A percentile compares a stretch with the other conserved stretches of the same genome.
These are phyloP conservation scores for Colletotrichum sp. DNA, from an alignment of 2,329 filamentous ascomycete genomes.

Conservation along the genomic window DNA sequence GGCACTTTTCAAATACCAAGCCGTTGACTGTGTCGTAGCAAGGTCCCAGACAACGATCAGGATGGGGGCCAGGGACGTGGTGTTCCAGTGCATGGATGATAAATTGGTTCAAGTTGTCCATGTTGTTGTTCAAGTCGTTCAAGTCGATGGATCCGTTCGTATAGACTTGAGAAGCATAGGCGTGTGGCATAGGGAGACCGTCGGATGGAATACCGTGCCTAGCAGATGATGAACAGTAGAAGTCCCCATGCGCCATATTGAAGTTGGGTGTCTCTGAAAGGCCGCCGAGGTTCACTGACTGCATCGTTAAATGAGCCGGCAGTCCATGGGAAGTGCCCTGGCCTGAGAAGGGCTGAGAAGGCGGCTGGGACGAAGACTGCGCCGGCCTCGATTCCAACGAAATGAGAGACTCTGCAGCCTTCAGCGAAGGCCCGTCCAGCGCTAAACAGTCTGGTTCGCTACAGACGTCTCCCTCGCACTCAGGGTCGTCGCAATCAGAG, in stretches of 20 bases:
- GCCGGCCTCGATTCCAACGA: neutral
- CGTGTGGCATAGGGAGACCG: neutral
- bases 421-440: neutral
- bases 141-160: neutral
- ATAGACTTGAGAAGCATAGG: neutral
- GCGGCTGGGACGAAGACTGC: neutral
- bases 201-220: neutral
- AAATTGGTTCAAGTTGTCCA: neutral
- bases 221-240: neutral
- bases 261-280: neutral
- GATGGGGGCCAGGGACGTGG: slow-evolving; percentile 19
- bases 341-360: neutral
- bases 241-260: neutral
- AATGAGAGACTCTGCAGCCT: neutral
- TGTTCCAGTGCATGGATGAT: slow-evolving; percentile 34
- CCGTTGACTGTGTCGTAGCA: slow-evolving; percentile 25
- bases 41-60: neutral
- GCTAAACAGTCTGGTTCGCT: slow-evolving; percentile 37
- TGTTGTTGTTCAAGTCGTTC: no score
- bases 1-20: slow-evolving; percentile 22
- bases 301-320: neutral
- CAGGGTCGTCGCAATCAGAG: slow-evolving; percentile 39
- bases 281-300: neutral
- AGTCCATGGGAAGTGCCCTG: neutral
- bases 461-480: slow-evolving; percentile 43